Evolutionary conservation across 2,329 filamentous ascomycete species (phyloP).

Genomic region (Neoscytalidium dimidiatum): DNA sequence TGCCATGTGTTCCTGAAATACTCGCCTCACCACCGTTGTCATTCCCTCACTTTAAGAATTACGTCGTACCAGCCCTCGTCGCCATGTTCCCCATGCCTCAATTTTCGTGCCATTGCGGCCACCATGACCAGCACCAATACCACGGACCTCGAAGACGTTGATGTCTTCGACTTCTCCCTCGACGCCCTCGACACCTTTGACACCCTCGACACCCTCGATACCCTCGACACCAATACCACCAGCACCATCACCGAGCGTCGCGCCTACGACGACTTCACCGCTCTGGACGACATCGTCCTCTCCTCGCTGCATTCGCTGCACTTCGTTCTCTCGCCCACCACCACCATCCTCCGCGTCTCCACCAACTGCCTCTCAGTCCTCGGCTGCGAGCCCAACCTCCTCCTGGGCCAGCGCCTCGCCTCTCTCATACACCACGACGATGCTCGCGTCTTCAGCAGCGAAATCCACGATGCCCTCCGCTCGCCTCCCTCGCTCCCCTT

Average conservation of each 20-base stretch:
- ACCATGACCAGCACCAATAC: neutral
- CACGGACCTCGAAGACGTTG: neutral
- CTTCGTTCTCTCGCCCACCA: constrained; percentile 8
- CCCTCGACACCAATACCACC: too few relatives aligned
- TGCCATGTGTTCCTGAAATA: neutral
- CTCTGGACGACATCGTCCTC: constrained; percentile 4
- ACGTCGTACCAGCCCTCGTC: neutral
- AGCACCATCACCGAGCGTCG: neutral
- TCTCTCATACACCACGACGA: constrained; percentile 1
- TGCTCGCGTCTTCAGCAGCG: neutral
- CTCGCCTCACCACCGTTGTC: neutral
- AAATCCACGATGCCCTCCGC: neutral
- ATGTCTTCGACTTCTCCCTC: neutral
- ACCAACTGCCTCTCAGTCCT: constrained; percentile 6
- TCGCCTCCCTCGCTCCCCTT: neutral
- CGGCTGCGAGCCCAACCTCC: constrained; percentile 12
- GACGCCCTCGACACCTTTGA: too few relatives aligned
- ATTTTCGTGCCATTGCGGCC: neutral
- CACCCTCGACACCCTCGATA: too few relatives aligned
- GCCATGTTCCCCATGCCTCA: neutral
- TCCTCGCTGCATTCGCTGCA: constrained; percentile 3
- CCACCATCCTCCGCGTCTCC: constrained; percentile 11
- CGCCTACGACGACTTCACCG: neutral
- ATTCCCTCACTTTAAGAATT: neutral
- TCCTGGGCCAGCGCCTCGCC: neutral